Evolutionary conservation across 1,139 yeast genomes (phyloP), one percentile per base, ranked within the genome.

Genomic region (Yamadazyma jaroonii): DNA sequence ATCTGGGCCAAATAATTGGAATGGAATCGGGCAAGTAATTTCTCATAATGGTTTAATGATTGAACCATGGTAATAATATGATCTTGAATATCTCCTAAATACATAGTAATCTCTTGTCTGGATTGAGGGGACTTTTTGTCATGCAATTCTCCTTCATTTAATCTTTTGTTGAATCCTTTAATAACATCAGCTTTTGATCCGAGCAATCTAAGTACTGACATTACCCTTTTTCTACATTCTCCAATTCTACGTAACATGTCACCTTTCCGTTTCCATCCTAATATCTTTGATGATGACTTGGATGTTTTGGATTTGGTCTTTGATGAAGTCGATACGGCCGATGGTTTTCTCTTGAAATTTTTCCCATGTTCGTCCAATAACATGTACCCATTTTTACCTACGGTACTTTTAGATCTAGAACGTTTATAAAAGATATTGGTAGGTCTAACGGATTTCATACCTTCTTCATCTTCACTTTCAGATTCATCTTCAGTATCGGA

Each of bases 121-220:
- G 38, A 22, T 25, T 39, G 41, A 8, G 40, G 32, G 3, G 34
- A 89, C 5, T 15, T 31, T 3, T 23, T 28, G 38, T 84, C 84
- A 29, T 79, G 53, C 26, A 81, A 87, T 3, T 48, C 52, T 77
- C 88, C 80, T 50, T 90, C 97, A 49, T 82, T 84, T 56, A 94
- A 88, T 40, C 97, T 67, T 57, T 92, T 92, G 38, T 95, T 83
- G 56, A 92, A 90, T 0, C 97, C 97, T 56, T 86, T 87, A 47
- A 92, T 88, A 13, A 92, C 98, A 61, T 92, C 98, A 0, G 97
- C 97, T 61, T 92, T 92, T 36, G 90, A 83, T 4, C 96, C 95
- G 34, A 92, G 62, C 36, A 92, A 70, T 40, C 98, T 67, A 45
- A 89, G 66, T 23, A 92, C 74, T 25, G 95, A 83, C 97, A 90